Base-by-base conservation (phyloP, 2,329 filamentous ascomycete genomes). In the Stemphylium vesicarium region DNA sequence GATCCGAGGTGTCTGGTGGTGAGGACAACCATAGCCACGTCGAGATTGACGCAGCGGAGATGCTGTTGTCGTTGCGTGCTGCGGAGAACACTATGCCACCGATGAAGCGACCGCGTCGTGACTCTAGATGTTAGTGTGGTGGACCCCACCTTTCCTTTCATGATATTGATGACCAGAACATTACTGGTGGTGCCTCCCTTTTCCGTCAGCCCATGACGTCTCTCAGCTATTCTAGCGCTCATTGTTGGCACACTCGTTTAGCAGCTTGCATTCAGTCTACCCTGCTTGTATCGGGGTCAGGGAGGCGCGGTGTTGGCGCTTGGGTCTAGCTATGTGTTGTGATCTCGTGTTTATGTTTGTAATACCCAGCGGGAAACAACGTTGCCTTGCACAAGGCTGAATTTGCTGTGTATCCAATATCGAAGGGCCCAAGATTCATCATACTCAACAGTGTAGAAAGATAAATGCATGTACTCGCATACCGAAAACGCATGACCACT, bases 1-100 rank as follows among this genome's bases (percentile, higher is more conserved):
- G 46, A n/a, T 32, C 39, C 4, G 47, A 38, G 7, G 33, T 51
- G 22, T 35, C 26, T 18, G 41, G 26, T 35, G 48, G 50, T 12
- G 57, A 60, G n/a, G 45, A 52, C 3, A 37, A 43, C 29, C 50
- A 57, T 37, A 52, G 53, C 50, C 38, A 43, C 45, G 52, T 56
- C 15, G 74, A 77, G 11, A 52, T 74, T 6, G 69, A 71, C 18
- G 77, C 75, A 13, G 77, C 77, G 3, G 59, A 72, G 57, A 56
- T 69, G 44, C 59, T 79, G 52, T 53, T 77, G 45, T 64, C 67
- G 38, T 62, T 79, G 10, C 61, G 65, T 29, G 56, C 59, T 36
- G 62, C 42, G 13, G 71, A 71, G 39, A 41, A 57, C 13, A 36
- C 52, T n/a, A 55, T 71, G 38, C 64, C 59, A 18, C 48, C 56